Base-by-base conservation (phyloP, 2,329 filamentous ascomycete genomes). In the Aspergillus felis region DNA sequence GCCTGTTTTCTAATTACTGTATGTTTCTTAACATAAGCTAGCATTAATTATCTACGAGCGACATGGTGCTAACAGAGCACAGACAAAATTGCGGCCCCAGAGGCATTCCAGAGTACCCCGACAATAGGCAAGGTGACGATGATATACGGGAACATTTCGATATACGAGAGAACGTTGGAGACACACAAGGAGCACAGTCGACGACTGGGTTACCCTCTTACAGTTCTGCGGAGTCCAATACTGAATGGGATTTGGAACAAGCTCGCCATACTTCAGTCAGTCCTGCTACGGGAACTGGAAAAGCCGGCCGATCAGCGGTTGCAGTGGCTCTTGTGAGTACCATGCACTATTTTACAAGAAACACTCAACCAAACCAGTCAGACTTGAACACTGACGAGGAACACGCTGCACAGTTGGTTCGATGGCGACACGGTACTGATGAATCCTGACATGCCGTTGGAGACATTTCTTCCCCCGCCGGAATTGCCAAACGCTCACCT, bases 241-340 rank as follows among this genome's bases (percentile, higher is more conserved):
- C 64, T 79, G 17, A 75, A 78, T 51, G 73, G 76, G 42, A 68
- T 76, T 4, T 80, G 78, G 77, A 76, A 72, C 50, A 80, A 80
- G 54, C 71, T 72, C 2, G 78, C 75, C 2, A 78, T 78, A 58
- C 74, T 80, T 32, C 66, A 79, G 9, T 68, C 71, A 0, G 22
- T 70, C 14, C 41, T 74, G 7, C 50, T 72, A 7, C 56, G 65
- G n/a, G 71, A 74, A 46, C 49, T 73, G 27, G 61, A 61, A 35
- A 69, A 71, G 51, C 66, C 68, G 22, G 59, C 53, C 1, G 61
- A 61, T 10, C 38, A 68, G 28, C 63, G 70, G 22, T 56, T 71
- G 10, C 58, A 72, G 54, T 74, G 71, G 71, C 58, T 74, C 25
- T 68, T 72, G 67, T 70, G 54, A 55, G 67, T 29, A 10, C 28